These are phyloP conservation scores for Crithidia fasciculata DNA, from an alignment of 208 protist genomes.

Conservation along the genomic window DNA sequence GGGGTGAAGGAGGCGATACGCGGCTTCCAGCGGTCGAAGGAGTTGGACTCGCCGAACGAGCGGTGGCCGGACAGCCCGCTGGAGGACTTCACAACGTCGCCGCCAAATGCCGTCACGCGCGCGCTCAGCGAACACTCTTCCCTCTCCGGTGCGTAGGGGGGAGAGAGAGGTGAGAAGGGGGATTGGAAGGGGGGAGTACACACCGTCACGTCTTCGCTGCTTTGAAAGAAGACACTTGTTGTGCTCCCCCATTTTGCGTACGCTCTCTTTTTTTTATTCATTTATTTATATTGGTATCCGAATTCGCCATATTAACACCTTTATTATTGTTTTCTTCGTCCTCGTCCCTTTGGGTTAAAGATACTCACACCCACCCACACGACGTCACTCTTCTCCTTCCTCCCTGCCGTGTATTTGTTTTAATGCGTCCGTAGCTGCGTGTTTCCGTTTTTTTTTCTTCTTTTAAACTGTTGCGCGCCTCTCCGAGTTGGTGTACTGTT, in stretches of 20 bases:
- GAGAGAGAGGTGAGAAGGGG: no score
- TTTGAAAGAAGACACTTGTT: no score
- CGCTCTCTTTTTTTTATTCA: not conserved
- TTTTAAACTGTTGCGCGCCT: not conserved
- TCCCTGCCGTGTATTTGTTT: not conserved
- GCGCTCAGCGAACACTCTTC: conserved; percentile 20
- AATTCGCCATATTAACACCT: not conserved
- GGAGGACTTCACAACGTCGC: conserved; percentile 12
- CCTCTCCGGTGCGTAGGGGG: conserved; percentile 1
- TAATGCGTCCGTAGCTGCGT: no score
- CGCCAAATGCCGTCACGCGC: conserved; percentile 21
- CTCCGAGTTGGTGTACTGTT: no score
- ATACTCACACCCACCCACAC: not conserved
- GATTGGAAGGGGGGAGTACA: no score
- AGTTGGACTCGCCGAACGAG: conserved; percentile 73
- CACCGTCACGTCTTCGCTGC: no score
- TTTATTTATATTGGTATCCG: not conserved
- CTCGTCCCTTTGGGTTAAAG: not conserved
- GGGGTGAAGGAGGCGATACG: conserved; percentile 60
- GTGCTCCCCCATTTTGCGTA: no score
- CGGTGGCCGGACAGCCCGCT: conserved; percentile 51
- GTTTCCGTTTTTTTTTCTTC: not conserved
- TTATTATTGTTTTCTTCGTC: not conserved
- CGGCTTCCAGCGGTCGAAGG: conserved; percentile 69
- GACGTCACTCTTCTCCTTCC: not conserved